Evolutionary conservation across 108 stramenopile genomes (phyloP).

Genomic region (Mediolabrus comicus): DNA sequence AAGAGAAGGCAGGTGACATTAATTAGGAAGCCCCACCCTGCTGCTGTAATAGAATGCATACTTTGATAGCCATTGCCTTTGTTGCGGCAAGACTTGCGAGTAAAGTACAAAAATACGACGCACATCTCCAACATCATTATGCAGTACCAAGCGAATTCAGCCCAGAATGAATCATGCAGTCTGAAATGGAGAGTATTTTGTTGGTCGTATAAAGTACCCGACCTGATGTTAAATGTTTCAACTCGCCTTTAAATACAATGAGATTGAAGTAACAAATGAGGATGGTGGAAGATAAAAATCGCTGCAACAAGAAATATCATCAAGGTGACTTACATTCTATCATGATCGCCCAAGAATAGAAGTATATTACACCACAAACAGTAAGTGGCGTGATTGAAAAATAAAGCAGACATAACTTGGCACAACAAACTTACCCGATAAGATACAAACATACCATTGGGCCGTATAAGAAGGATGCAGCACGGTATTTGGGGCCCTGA

Average conservation of each 20-base stretch:
- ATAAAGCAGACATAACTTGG: not conserved
- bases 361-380: not conserved
- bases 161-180: constrained; percentile 49
- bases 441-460: constrained; percentile 37
- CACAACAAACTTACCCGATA: constrained; percentile 18
- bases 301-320: not conserved
- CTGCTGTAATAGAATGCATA: constrained; percentile 17
- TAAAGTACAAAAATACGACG: constrained; percentile 13
- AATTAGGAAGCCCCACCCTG: constrained; percentile 53
- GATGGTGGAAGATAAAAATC: not conserved
- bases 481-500: constrained; percentile 15
- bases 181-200: constrained; percentile 12
- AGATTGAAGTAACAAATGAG: not conserved
- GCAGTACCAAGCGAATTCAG: constrained; percentile 45
- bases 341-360: not conserved
- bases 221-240: constrained; percentile 29
- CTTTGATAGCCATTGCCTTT: not conserved
- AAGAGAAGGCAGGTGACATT: constrained; percentile 50
- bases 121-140: constrained; percentile 49
- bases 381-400: not conserved
- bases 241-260: constrained; percentile 33
- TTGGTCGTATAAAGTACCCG: constrained; percentile 20
- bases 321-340: constrained; percentile 18
- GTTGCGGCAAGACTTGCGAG: not conserved
- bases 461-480: constrained; percentile 31